Base-by-base conservation (phyloP, 2,329 filamentous ascomycete species). In the Akanthomyces lecanii region DNA sequence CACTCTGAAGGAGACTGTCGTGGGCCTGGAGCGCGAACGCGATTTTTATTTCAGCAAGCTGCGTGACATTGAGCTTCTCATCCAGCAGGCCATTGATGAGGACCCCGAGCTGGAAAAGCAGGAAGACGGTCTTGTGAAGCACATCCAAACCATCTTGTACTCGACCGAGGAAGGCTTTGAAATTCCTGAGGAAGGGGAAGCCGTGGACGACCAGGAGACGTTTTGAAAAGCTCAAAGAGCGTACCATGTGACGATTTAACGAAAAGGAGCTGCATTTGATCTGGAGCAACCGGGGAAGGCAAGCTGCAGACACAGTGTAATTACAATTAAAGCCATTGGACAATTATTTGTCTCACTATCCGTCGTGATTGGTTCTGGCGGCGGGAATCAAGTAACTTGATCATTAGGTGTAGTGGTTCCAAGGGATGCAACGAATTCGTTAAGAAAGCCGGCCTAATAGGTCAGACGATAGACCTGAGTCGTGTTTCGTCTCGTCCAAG, bases 31-130 rank as follows among this genome's bases (percentile, higher is more conserved):
- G 82, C 89, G 95, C 70, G 95, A 99, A 81, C 86, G 95, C 56
- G 95, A 99, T 76, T 99, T 99, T 76, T 99, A 99, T 82, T 99
- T 99, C 78, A 96, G 91, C 84, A 99, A 99, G 82, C 84, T 99
- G 67, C 86, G 95, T 64, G 95, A 99, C 74, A 99, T 99, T 70
- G 95, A 99, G 79, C 81, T 99, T 67, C 81, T 99, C 71, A 85
- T 99, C 62, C 95, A 99, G 80, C 90, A 91, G 71, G 92, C 93
- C 12, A 89, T 96, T 72, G 95, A 99, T 70, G 90, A 92, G 66
- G 91, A 97, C 68, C 93, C 93, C 0, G 89, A 96, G 78, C 79
- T 98, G 58, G 95, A 97, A 79, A 94, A 96, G 84, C 90, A 96
- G 65, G 94, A 97, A 71, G 90, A 92, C 66, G 89, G 92, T 18